Base-by-base conservation (phyloP, 2,329 filamentous ascomycete genomes). In the Dactylellina parvicollis region DNA sequence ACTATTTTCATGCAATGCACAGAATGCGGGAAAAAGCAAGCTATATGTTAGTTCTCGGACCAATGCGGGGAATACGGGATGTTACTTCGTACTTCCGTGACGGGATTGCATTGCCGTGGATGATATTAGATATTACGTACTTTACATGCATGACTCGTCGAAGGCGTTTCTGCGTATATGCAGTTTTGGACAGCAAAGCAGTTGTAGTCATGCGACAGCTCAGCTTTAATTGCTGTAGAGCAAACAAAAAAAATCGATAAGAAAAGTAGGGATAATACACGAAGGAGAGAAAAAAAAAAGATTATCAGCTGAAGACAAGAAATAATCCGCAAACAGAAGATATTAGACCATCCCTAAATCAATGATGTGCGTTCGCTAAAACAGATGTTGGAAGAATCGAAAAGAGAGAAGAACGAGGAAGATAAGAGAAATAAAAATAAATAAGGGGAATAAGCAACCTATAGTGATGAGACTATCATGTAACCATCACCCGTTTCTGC, bases 381-480 rank as follows among this genome's bases (percentile, higher is more conserved):
- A 28, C 7, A 52, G 42, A 50, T 46, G 56, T 22, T 32, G 26
- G 56, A 61, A 62, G 28, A 24, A 24, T 49, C 46, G 47, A 64
- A 54, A 52, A 28, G 34, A 49, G 24, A 26, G 4, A 38, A 38
- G 22, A 56, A 56, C 22, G 22, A 38, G 34, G 34, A 42, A 28
- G 34, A 9, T 18, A 12, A 57, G 18, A 16, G 8, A 30, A 40
- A 47, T 14, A 22, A 34, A 36, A 34, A 14, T 10, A 26, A 24
- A 22, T 16, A 49, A 26, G 22, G 7, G 22, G 46, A 57, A 42
- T 32, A 57, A 40, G 44, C 44, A 67, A 57, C 59, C 60, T 72
- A 72, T 72, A 72, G 60, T 54, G 67, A 65, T 32, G 65, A 70
- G 16, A 72, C 67, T 64, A 72, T 65, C 67, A 72, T 64, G 59